Evolutionary conservation across 345 rosid genomes (phyloP).

Genomic region (Camelina sativa): DNA sequence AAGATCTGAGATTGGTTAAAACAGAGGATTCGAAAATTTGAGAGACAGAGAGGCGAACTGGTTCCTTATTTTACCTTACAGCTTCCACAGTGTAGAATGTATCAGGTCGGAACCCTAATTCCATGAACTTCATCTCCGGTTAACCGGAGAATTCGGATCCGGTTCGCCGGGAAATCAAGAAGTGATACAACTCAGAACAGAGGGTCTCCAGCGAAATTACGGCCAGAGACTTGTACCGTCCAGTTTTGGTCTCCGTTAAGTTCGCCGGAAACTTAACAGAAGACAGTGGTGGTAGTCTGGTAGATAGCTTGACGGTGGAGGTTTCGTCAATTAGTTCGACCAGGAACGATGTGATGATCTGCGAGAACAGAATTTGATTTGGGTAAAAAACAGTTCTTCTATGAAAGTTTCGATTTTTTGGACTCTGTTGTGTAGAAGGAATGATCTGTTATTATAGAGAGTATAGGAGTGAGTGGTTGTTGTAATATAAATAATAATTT

Average conservation of each 20-base stretch:
- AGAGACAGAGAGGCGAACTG: not conserved
- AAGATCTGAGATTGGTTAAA: slow-evolving; percentile 5
- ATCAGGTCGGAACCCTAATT: slow-evolving; percentile 89
- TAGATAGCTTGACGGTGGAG: not conserved
- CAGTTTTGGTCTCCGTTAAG: not conserved
- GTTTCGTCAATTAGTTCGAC: not conserved
- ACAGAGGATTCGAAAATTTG: not conserved
- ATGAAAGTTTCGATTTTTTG: not conserved
- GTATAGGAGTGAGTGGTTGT: slow-evolving; percentile 20
- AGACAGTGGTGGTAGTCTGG: not conserved
- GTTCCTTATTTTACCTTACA: slow-evolving; percentile 59
- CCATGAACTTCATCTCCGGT: slow-evolving; percentile 89
- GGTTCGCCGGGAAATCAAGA: slow-evolving; percentile 22
- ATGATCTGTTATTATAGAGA: slow-evolving; percentile 27
- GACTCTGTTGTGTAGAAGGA: not conserved
- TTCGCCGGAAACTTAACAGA: slow-evolving; percentile 9
- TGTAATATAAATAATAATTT: slow-evolving; percentile 31
- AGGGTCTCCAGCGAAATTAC: slow-evolving; percentile 13
- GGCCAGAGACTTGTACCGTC: not conserved
- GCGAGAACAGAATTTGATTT: not conserved
- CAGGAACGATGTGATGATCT: not conserved
- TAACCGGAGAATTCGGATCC: slow-evolving; percentile 14
- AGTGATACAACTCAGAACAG: not conserved
- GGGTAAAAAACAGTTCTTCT: not conserved
- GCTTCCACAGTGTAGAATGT: slow-evolving; percentile 85